Evolutionary conservation across 345 rosid species (phyloP).

Genomic region (Erucastrum elatum): DNA sequence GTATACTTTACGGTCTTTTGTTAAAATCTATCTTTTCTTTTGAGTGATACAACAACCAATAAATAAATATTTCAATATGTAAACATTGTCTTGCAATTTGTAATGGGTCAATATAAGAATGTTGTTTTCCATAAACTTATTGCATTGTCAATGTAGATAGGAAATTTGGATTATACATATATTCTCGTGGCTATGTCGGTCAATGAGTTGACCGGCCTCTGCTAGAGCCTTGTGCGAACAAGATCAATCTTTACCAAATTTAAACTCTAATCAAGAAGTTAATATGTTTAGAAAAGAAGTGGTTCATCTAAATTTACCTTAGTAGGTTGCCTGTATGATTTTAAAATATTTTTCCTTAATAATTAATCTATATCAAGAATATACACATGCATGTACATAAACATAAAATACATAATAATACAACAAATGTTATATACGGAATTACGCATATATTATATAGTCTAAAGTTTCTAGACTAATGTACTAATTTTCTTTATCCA

Average conservation of each 20-base stretch:
- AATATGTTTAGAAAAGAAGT: background rate
- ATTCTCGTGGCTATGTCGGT: background rate
- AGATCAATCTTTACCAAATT: constrained; percentile 14
- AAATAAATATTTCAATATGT: background rate
- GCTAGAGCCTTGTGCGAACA: background rate
- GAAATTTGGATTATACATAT: background rate
- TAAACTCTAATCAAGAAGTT: background rate
- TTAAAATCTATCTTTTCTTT: background rate
- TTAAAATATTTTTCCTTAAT: background rate
- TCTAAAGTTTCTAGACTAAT: background rate
- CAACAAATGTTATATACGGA: background rate
- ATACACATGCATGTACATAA: background rate
- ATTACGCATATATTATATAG: background rate
- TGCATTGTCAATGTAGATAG: background rate
- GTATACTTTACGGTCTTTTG: constrained; percentile 21
- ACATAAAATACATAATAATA: background rate
- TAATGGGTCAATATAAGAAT: background rate
- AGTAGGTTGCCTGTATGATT: background rate
- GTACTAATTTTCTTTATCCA: background rate
- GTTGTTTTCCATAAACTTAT: background rate
- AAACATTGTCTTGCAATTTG: background rate
- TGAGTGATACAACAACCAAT: background rate
- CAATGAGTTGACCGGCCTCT: background rate
- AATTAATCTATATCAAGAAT: background rate
- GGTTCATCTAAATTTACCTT: background rate